Evolutionary conservation across 192 early-diverging fungal species (phyloP), one percentile per base, ranked within the genome.

Genomic region (Obelidium mucronatum): DNA sequence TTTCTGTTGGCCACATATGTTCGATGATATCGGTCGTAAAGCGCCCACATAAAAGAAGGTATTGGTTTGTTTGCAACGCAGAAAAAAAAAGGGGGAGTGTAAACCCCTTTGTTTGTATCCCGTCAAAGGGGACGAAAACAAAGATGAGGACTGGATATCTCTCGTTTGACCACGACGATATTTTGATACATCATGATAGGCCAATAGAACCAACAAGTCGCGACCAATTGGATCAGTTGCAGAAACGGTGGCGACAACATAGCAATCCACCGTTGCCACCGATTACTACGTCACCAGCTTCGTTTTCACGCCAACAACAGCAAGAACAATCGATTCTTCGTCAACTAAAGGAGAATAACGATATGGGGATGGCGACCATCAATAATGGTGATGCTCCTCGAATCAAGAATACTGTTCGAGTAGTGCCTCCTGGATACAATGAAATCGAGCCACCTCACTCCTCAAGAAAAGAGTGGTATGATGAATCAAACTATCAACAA

Each of bases 11-110:
- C 39, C 33, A 60, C 36, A 44, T 61, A 73, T 22, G 6, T 28
- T n/a, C 54, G 33, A 30, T 73, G 71, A 40, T 73, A 73, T 36
- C 71, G 71, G 34, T 73, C 31, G 58, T 73, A 73, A n/a, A 73
- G 55, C 8, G 71, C 19, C 71, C 71, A 73, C 71, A 73, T 73
- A 11, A 19, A 31, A 26, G 30, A 13, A 19, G 52, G 17, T 54
- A 15, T 0, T 48, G 42, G 44, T 0, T 48, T 48, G 11, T 48
- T 48, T 48, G 44, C 19, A 19, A 15, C 44, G n/a, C n/a, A n/a
- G n/a, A n/a, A n/a, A n/a, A n/a, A n/a, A n/a, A n/a, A n/a, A n/a
- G n/a, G n/a, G n/a, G n/a, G 44, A 48, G 19, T 48, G 44, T 48
- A 48, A 48, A 48, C 19, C 44, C 44, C 19, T 48, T 6, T 6